Base-by-base conservation (phyloP, 192 early-diverging fungal species). In the Coemansia sp. region DNA sequence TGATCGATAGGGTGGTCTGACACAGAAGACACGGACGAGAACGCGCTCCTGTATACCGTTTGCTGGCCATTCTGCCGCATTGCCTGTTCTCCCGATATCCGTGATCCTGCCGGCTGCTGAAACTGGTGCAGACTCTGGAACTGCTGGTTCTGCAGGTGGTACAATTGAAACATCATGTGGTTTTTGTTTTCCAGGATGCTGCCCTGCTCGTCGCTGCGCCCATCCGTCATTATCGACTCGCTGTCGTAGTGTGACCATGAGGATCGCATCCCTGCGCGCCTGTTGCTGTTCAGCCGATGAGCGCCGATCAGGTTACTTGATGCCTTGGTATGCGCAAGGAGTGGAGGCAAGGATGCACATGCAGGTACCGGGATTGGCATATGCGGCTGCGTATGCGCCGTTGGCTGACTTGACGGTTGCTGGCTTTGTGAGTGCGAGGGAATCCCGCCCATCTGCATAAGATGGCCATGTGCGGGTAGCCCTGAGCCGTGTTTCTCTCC, bases 191-290 rank as follows among this genome's bases (percentile, higher is more conserved):
- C 64, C 37, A 59, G n/a, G 6, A 62, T 50, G 41, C 68, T 68
- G 41, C 68, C 65, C 27, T 71, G 75, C 38, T n/a, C 50, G 25
- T 71, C 66, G 41, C 59, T 58, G 17, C 53, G 55, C 21, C 47
- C 30, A 7, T 68, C 69, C 0, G 59, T 55, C 6, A 56, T 22
- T 3, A 63, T 50, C 0, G 75, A 78, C 33, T 71, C 69, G 15
- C 64, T 66, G 27, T 78, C 75, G 7, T 61, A 42, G 39, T 71
- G 59, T 4, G 75, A 71, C 75, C 75, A 78, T 2, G 75, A 78
- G 0, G 69, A 67, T 23, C 75, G 60, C 18, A 4, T 53, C 21
- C 14, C 23, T 34, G 14, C 51, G 24, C 41, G 46, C n/a, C 27
- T 22, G 34, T 33, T 53, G 23, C 46, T 21, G 43, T 33, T 34